Conservation (phyloP, 768 basidiomycete species). For the Chalciporus pseudorubinellus region DNA sequence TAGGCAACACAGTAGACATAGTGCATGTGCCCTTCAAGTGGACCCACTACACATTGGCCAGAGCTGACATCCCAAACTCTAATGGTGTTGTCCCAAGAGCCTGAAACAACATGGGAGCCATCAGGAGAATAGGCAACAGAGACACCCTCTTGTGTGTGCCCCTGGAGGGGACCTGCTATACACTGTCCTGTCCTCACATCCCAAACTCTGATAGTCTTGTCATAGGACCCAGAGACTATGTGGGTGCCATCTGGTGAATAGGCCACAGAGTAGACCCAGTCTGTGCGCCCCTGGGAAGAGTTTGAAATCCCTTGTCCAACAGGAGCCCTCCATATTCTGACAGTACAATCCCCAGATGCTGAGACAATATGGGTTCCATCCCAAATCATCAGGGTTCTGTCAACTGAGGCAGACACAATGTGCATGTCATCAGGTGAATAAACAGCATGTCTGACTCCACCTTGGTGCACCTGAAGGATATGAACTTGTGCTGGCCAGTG, state of each 20-base stretch:
- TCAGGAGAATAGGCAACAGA: too few species aligned
- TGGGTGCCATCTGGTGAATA: conserved; percentile 1
- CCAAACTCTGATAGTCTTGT: too few species aligned
- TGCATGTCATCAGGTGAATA: not conserved
- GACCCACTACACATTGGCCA: too few species aligned
- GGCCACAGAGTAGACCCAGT: not conserved
- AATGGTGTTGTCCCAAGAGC: too few species aligned
- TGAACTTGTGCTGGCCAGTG: not conserved
- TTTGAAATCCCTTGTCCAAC: not conserved
- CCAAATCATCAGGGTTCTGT: not conserved
- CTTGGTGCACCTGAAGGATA: not conserved
- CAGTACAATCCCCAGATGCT: too few species aligned
- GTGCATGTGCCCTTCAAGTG: not conserved
- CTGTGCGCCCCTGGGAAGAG: not conserved
- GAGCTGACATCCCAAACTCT: too few species aligned
- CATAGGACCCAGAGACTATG: too few species aligned
- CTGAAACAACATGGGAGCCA: not conserved
- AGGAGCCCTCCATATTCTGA: too few species aligned
- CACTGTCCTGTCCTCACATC: too few species aligned
- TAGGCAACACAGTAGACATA: not conserved
- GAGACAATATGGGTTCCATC: too few species aligned
- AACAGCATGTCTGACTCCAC: too few species aligned
- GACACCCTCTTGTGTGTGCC: not conserved
- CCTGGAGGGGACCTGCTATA: conserved; percentile 2
- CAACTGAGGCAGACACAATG: not conserved